Evolutionary conservation across 2,329 filamentous ascomycete species (phyloP).

Genomic region (Phyllosticta capitalensis): DNA sequence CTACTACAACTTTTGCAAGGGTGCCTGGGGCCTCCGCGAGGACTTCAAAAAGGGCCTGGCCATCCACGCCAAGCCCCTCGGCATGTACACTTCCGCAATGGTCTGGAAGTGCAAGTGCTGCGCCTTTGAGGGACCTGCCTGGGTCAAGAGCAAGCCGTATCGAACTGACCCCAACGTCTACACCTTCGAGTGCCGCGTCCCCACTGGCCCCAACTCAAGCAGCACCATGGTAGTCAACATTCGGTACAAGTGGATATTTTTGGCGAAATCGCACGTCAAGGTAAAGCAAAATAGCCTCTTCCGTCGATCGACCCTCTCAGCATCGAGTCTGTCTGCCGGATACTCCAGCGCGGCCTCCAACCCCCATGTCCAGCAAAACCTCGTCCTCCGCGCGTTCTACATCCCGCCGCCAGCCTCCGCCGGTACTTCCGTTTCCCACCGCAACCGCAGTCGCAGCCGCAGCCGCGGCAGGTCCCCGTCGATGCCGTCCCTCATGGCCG

Average conservation of each 20-base stretch:
- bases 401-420: conserved; percentile 8
- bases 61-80: conserved; percentile 22
- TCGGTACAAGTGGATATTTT: conserved; percentile 30
- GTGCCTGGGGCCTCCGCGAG: conserved; percentile 27
- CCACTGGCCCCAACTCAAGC: neutral
- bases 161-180: conserved; percentile 23
- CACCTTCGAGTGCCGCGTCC: conserved; percentile 4
- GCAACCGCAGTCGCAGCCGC: neutral
- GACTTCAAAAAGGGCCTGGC: conserved; percentile 24
- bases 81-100: conserved; percentile 26
- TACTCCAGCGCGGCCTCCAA: neutral
- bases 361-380: neutral
- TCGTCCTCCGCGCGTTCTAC: conserved; percentile 1
- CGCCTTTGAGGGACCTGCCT: conserved; percentile 24
- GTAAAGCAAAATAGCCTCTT: conserved; percentile 11
- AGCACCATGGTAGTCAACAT: neutral
- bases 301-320: neutral
- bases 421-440: neutral
- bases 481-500: neutral
- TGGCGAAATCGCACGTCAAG: conserved; percentile 28
- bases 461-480: neutral
- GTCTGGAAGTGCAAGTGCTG: conserved; percentile 28
- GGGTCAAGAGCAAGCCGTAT: conserved; percentile 16
- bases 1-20: conserved; percentile 34
- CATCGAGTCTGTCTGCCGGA: neutral